phyloP scores from a whole-genome alignment of 73 alveolate genomes.

The Symbiodinium pilosum region DNA sequence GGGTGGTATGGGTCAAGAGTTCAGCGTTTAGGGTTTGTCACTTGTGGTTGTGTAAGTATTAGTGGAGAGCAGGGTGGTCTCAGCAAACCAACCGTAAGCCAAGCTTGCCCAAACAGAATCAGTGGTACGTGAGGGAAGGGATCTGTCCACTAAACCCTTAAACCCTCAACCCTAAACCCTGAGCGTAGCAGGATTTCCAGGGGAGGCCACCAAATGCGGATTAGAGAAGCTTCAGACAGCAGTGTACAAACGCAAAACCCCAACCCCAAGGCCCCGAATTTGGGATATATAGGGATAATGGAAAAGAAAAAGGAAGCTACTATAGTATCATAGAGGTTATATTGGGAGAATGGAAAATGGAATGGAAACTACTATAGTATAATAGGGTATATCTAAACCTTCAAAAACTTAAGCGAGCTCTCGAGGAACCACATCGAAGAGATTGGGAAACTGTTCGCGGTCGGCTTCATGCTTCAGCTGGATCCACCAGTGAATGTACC shows the following conservation, averaged over 20 bases:
- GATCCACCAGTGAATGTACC: conserved; percentile 95
- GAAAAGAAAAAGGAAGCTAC: background rate
- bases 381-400: background rate
- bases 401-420: background rate
- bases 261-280: background rate
- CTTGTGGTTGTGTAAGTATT: too few relatives aligned
- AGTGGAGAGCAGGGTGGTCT: too few relatives aligned
- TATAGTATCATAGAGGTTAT: background rate
- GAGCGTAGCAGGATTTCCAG: too few relatives aligned
- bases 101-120: too few relatives aligned
- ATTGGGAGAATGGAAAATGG: background rate
- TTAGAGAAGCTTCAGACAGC: too few relatives aligned
- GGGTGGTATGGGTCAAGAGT: too few relatives aligned
- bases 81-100: too few relatives aligned
- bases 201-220: too few relatives aligned
- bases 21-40: too few relatives aligned
- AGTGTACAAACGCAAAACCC: background rate
- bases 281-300: background rate
- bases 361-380: background rate
- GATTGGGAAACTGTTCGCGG: conserved; percentile 46
- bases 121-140: too few relatives aligned
- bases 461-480: conserved; percentile 60
- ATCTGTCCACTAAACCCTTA: background rate
- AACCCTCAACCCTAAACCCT: background rate
- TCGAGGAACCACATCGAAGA: conserved; percentile 65